Percentiles rank a stretch among this genome's conserved stretches.
phyloP scores from a whole-genome alignment of 805 yeast species.

The Schwanniomyces vanrijiae region DNA sequence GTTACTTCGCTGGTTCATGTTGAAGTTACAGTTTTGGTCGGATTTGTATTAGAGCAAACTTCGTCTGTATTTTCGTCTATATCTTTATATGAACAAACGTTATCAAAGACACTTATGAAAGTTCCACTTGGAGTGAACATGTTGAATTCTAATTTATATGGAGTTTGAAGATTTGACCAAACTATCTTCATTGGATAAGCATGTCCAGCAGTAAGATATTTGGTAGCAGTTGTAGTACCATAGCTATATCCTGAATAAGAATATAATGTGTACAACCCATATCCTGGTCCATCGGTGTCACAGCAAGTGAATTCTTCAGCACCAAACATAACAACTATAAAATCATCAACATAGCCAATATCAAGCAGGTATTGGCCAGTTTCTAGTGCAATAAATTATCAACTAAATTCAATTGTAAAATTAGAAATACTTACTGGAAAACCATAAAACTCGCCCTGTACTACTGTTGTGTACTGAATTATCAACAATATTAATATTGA shows the following conservation, averaged over 20 bases:
- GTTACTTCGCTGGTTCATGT: neutral
- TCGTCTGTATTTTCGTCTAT: neutral
- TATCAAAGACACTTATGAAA: constrained; percentile 11
- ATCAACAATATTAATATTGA: constrained; percentile 1
- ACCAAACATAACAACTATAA: constrained; percentile 29
- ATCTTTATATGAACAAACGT: constrained; percentile 9
- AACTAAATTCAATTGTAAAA: constrained; percentile 19
- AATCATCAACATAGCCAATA: constrained; percentile 25
- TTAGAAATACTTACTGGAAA: constrained; percentile 12
- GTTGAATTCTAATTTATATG: constrained; percentile 12
- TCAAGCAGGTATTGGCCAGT: constrained; percentile 26
- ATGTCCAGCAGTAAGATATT: constrained; percentile 17
- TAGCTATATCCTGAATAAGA: neutral
- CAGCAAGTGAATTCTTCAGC: constrained; percentile 33
- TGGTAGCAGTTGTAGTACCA: neutral
- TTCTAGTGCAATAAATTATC: constrained; percentile 21
- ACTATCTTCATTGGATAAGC: constrained; percentile 28
- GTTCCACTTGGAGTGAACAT: constrained; percentile 18
- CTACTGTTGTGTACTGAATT: neutral
- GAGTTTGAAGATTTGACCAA: constrained; percentile 15
- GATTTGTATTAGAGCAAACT: neutral
- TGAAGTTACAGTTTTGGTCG: neutral
- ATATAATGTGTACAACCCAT: constrained; percentile 1
- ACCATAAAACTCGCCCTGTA: constrained; percentile 3
- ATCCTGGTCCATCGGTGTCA: constrained; percentile 7